phyloP scores from a whole-genome alignment of 1,139 yeast species.

The Nakaseomyces bracarensis region DNA sequence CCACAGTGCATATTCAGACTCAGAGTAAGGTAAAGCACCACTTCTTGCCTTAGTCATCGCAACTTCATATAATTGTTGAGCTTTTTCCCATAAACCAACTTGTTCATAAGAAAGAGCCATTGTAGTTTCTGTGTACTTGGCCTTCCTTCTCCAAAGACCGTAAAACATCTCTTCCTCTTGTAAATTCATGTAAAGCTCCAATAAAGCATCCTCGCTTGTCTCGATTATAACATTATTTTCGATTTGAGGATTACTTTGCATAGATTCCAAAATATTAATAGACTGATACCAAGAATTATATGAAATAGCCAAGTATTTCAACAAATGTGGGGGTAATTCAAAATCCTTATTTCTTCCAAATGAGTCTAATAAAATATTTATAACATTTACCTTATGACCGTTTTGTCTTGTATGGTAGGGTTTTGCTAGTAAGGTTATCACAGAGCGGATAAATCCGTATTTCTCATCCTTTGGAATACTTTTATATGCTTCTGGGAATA shows the following conservation, averaged over 20 bases:
- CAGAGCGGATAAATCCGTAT: constrained; percentile 70
- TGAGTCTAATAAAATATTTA: constrained; percentile 77
- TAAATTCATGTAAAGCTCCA: constrained; percentile 78
- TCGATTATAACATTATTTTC: constrained; percentile 73
- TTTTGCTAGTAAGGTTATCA: constrained; percentile 73
- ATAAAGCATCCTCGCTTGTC: constrained; percentile 81
- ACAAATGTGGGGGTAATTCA: constrained; percentile 89
- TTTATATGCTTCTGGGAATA: constrained; percentile 74
- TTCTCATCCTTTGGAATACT: constrained; percentile 73
- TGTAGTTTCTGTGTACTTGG: constrained; percentile 86
- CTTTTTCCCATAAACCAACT: constrained; percentile 90
- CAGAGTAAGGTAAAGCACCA: constrained; percentile 92
- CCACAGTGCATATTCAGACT: constrained; percentile 93
- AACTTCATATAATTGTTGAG: constrained; percentile 89
- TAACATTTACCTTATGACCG: constrained; percentile 78
- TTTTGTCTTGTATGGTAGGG: constrained; percentile 89
- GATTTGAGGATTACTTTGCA: constrained; percentile 56
- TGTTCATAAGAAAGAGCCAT: constrained; percentile 92
- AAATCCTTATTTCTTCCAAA: constrained; percentile 62
- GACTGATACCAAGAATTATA: constrained; percentile 92
- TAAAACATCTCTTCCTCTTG: constrained; percentile 97
- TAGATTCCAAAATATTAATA: constrained; percentile 68
- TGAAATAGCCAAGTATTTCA: constrained; percentile 79
- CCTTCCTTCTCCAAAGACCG: constrained; percentile 94
- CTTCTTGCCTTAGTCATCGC: constrained; percentile 96